phyloP scores from a whole-genome alignment of 768 basidiomycete genomes.

The Sistotremastrum niveocremeum region DNA sequence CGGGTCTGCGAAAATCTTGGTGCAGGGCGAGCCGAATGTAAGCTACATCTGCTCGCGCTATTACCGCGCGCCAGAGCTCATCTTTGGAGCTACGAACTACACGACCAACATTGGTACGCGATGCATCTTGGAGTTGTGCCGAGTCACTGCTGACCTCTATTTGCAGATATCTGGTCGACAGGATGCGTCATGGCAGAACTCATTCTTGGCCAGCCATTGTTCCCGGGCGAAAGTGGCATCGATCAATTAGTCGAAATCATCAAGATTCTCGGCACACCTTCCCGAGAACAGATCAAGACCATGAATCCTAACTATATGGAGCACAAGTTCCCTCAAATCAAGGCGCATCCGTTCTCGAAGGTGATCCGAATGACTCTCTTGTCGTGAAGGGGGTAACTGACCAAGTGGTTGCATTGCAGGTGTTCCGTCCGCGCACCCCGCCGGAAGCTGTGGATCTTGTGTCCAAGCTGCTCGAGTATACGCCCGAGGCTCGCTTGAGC shows the following conservation, averaged over 20 bases:
- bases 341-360: slow-evolving; percentile 98
- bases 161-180: slow-evolving; percentile 93
- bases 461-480: slow-evolving; percentile 91
- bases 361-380: slow-evolving; percentile 23
- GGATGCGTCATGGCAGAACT: slow-evolving; percentile 99
- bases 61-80: slow-evolving; percentile 97
- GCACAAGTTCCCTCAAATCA: slow-evolving; percentile 99
- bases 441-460: slow-evolving; percentile 95
- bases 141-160: slow-evolving; percentile 3
- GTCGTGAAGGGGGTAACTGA: slow-evolving; percentile 3
- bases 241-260: slow-evolving; percentile 99
- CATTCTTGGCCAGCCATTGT: slow-evolving; percentile 97
- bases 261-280: slow-evolving; percentile 97
- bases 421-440: slow-evolving; percentile 95
- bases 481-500: slow-evolving; percentile 84
- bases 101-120: slow-evolving; percentile 92
- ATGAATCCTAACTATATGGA: slow-evolving; percentile 99
- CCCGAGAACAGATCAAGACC: slow-evolving; percentile 99
- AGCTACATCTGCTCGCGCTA: slow-evolving; percentile 99
- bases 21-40: slow-evolving; percentile 97
- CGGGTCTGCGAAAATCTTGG: slow-evolving; percentile 96
- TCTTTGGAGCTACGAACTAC: slow-evolving; percentile 99
- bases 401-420: slow-evolving; percentile 32
- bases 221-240: slow-evolving; percentile 98
- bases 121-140: neutral